Evolutionary conservation across 176 grass and related monocot species (phyloP).

Genomic region (Juncus inflexus): DNA sequence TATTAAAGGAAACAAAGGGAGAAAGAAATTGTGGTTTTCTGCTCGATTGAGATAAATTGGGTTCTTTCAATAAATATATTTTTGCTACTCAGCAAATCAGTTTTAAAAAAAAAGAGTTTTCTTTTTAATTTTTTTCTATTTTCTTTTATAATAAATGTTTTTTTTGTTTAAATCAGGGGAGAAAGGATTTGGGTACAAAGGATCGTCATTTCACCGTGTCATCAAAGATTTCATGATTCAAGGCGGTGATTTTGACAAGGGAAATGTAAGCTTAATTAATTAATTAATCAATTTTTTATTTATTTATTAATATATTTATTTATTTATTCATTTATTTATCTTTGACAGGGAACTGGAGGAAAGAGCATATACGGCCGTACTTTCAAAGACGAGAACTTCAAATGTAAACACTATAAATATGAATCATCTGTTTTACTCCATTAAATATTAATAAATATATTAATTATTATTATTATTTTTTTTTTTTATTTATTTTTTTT

Average conservation of each 20-base stretch:
- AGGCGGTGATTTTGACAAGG: slow-evolving; percentile 96
- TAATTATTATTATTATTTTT: background rate
- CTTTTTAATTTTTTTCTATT: background rate
- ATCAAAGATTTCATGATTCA: slow-evolving; percentile 99
- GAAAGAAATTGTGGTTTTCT: too few relatives aligned
- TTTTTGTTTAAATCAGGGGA: slow-evolving; percentile 45
- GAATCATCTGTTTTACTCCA: background rate
- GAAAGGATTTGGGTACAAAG: slow-evolving; percentile 91
- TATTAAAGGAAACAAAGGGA: too few relatives aligned
- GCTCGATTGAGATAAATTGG: too few relatives aligned
- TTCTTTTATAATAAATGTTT: background rate
- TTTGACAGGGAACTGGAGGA: slow-evolving; percentile 81
- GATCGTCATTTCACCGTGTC: slow-evolving; percentile 77
- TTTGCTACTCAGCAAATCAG: too few relatives aligned
- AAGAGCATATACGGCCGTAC: slow-evolving; percentile 92
- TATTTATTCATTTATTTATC: background rate
- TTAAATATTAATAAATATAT: background rate
- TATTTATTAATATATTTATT: background rate
- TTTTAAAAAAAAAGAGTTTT: background rate
- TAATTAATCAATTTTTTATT: too few relatives aligned
- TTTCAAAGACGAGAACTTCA: slow-evolving; percentile 96
- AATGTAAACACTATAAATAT: slow-evolving; percentile 41
- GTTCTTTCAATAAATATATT: too few relatives aligned
- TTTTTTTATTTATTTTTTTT: slow-evolving; percentile 19
- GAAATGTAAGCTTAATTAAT: slow-evolving; percentile 56